Base-by-base conservation (phyloP, 2,329 filamentous ascomycete genomes). In the Cyphellophora attinorum region DNA sequence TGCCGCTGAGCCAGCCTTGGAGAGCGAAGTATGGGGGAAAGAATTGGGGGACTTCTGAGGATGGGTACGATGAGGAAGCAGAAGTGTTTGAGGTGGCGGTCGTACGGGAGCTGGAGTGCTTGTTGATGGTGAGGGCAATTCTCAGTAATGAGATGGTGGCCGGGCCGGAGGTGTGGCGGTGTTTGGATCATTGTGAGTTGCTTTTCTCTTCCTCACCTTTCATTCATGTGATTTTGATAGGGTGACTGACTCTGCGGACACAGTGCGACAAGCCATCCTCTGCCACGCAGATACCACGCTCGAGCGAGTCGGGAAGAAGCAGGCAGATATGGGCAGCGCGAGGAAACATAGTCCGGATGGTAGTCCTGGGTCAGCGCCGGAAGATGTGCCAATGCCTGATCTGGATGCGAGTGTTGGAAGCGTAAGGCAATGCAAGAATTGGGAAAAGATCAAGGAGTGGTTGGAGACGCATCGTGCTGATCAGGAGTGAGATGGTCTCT, bases 241-340 rank as follows among this genome's bases (percentile, higher is more conserved):
- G 21, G 8, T 25, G 21, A 25, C 21, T 25, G 21, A 25, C 21
- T 8, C 10, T 27, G 12, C 5, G 2, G 11, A n/a, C 12, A 18
- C 25, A 39, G 33, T 45, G 13, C 34, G 44, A 11, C 44, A 46
- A 31, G 39, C 37, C 10, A 19, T 46, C 11, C 34, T 40, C 19
- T 44, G 42, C 23, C 30, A 36, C 21, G 37, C 39, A 6, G 45
- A 47, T 29, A 38, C 40, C 19, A 46, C 39, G 17, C 32, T 45
- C 14, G 42, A 46, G 19, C 36, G 35, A 4, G 33, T 30, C 8
- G 14, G 12, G n/a, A 15, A 38, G 5, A 27, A 25, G 21, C 21
- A 29, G 23, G 16, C 14, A 11, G 12, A 32, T 12, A 31, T 17
- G 18, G 19, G 5, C 13, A 25, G 21, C 21, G n/a, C n/a, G n/a